Percentiles rank a stretch among this genome's conserved stretches.
phyloP scores from a whole-genome alignment of 192 early-diverging fungal species.

The Chytriomyces confervae region DNA sequence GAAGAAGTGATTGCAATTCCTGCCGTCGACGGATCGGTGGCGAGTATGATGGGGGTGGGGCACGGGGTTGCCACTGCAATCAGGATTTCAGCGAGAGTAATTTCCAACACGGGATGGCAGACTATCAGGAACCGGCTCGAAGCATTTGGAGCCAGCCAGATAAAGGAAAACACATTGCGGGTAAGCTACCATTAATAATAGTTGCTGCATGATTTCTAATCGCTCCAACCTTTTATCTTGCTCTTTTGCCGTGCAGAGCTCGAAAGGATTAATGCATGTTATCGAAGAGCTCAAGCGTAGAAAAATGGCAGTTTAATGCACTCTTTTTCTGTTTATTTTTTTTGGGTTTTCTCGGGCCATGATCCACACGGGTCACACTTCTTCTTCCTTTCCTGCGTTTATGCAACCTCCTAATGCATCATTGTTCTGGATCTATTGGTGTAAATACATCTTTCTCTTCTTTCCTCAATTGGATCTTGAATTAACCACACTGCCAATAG shows the following conservation, averaged over 20 bases:
- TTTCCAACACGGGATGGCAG: slow-evolving; percentile 86
- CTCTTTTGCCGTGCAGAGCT: slow-evolving; percentile 31
- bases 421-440: neutral
- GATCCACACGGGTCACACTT: too few relatives aligned
- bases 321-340: too few relatives aligned
- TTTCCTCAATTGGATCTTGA: neutral
- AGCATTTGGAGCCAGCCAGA: slow-evolving; percentile 83
- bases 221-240: neutral
- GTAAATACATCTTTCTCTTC: neutral
- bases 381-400: too few relatives aligned
- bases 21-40: neutral
- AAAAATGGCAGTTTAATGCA: neutral
- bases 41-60: neutral
- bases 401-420: too few relatives aligned
- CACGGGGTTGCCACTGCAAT: slow-evolving; percentile 63
- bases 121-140: slow-evolving; percentile 81
- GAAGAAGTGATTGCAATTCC: neutral
- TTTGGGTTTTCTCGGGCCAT: too few relatives aligned
- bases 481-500: too few relatives aligned
- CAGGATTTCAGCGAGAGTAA: slow-evolving; percentile 82
- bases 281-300: slow-evolving; percentile 43
- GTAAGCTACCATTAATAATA: slow-evolving; percentile 22
- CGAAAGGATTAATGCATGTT: slow-evolving; percentile 53
- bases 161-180: slow-evolving; percentile 78
- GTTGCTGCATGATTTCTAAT: neutral